Evolutionary conservation across 2,329 filamentous ascomycete genomes (phyloP), one percentile per base, ranked within the genome.

Genomic region (Microascus cirrosus): DNA sequence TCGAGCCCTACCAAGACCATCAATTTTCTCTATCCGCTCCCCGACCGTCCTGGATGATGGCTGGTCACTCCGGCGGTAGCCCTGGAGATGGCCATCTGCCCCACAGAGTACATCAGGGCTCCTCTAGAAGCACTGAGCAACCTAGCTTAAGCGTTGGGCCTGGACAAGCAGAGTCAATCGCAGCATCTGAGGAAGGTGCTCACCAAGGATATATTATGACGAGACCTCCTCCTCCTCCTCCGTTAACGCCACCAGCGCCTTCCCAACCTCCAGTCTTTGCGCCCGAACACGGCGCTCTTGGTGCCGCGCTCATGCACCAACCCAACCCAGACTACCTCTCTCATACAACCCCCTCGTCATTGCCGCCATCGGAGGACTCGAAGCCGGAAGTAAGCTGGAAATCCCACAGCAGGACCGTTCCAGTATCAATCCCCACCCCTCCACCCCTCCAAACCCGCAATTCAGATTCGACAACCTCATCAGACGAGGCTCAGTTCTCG

Each of bases 251-350:
- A 12, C 75, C 77, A 8, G 71, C 73, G 59, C 65, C 76, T 56
- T 74, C 73, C 58, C 67, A 70, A 54, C 28, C 28, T 32, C 68
- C 68, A 50, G 65, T 72, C 58, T 78, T 76, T 62, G 70, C 71
- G 13, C 73, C 79, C 59, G 68, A 78, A 22, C 45, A 50, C 45
- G 45, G 45, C 11, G 67, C 69, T 11, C 61, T 74, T 11, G 73
- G 73, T 53, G 63, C 65, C n/a, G 66, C 66, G 51, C 73, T 76
- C 62, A 75, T 80, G 59, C 71, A 77, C 61, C 77, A 78, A 60
- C 73, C 75, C 2, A 77, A 79, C 61, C 77, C 77, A 0, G 76
- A 79, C 61, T 79, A 79, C 66, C 69, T 70, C 60, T 73, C 70
- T 34, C 71, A 68, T 15, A 69, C 70, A 10, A 24, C 22, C 50